Evolutionary conservation across 2,329 filamentous ascomycete genomes (phyloP).

Genomic region (Mycosphaerella arachidis): DNA sequence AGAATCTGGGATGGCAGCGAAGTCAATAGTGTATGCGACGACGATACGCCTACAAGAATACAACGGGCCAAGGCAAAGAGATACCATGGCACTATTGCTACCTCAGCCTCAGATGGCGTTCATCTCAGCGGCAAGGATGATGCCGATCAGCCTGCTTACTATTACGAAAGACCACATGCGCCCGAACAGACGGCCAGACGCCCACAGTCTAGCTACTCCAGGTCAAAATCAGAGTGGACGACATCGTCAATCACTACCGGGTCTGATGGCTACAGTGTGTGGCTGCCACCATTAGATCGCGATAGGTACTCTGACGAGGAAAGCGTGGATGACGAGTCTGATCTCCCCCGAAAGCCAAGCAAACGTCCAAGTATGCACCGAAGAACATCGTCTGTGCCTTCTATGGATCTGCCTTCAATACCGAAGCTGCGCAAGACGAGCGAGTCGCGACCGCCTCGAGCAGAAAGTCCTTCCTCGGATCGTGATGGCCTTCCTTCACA

Average conservation of each 20-base stretch:
- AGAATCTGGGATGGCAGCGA: slow-evolving; percentile 44
- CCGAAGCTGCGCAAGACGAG: slow-evolving; percentile 38
- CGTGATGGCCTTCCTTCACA: slow-evolving; percentile 19
- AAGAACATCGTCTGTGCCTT: slow-evolving; percentile 47
- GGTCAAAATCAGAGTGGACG: slow-evolving; percentile 28
- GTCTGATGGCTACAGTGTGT: slow-evolving; percentile 41
- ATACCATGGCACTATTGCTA: slow-evolving; percentile 20
- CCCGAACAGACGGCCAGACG: slow-evolving; percentile 10
- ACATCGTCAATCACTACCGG: slow-evolving; percentile 11
- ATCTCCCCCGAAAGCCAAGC: slow-evolving; percentile 4
- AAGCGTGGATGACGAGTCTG: slow-evolving; percentile 26
- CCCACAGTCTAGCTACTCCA: slow-evolving; percentile 17
- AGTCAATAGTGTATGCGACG: slow-evolving; percentile 28
- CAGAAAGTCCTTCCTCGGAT: slow-evolving; percentile 30
- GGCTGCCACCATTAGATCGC: slow-evolving; percentile 43
- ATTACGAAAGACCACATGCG: slow-evolving; percentile 17
- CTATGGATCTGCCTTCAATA: slow-evolving; percentile 43
- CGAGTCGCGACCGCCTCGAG: slow-evolving; percentile 30
- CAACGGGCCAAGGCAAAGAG: slow-evolving; percentile 23
- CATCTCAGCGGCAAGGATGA: slow-evolving; percentile 13
- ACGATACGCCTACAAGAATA: slow-evolving; percentile 8
- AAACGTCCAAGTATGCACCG: slow-evolving; percentile 38
- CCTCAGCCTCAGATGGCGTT: slow-evolving; percentile 11
- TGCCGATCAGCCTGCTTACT: slow-evolving; percentile 21
- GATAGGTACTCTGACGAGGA: slow-evolving; percentile 30